Percentiles rank a stretch among this genome's conserved stretches.
phyloP scores from a whole-genome alignment of 1,284 basidiomycete genomes.

The Sphagnurus paluster region DNA sequence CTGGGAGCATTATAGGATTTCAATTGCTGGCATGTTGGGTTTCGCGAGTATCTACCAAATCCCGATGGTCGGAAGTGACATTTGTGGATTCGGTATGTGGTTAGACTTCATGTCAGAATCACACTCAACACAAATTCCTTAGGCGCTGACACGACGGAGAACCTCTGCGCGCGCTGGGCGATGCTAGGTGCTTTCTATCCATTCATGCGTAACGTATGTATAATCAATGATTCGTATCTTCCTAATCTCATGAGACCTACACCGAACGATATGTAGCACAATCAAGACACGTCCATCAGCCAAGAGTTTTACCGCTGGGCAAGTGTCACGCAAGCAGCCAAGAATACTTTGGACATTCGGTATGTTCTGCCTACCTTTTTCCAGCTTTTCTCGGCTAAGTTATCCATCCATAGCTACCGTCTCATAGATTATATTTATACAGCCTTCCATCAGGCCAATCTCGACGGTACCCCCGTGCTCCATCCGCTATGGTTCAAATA shows the following conservation, averaged over 20 bases:
- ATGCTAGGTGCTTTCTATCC: constrained; percentile 70
- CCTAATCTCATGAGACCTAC: constrained; percentile 6
- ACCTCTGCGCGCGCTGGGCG: constrained; percentile 67
- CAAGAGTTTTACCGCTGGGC: constrained; percentile 76
- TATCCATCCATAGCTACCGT: constrained; percentile 46
- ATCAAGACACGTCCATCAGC: constrained; percentile 47
- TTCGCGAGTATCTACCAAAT: constrained; percentile 65
- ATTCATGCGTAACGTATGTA: constrained; percentile 67
- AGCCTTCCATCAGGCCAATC: constrained; percentile 57
- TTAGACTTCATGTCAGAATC: not conserved
- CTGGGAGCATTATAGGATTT: constrained; percentile 59
- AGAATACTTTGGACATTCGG: constrained; percentile 61
- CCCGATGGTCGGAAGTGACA: constrained; percentile 71
- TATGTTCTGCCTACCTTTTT: constrained; percentile 22
- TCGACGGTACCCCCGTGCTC: constrained; percentile 63
- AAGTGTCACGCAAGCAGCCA: constrained; percentile 56
- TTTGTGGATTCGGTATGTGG: constrained; percentile 60
- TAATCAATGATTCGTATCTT: not conserved
- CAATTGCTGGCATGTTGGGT: constrained; percentile 63
- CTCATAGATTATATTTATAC: constrained; percentile 76
- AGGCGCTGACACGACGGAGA: constrained; percentile 62
- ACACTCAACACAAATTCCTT: not conserved
- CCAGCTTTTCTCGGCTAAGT: not conserved
- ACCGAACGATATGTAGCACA: constrained; percentile 51
- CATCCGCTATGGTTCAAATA: constrained; percentile 67